Base-by-base conservation (phyloP, 352 stramenopile species). In the Globisporangium uncinulatum region DNA sequence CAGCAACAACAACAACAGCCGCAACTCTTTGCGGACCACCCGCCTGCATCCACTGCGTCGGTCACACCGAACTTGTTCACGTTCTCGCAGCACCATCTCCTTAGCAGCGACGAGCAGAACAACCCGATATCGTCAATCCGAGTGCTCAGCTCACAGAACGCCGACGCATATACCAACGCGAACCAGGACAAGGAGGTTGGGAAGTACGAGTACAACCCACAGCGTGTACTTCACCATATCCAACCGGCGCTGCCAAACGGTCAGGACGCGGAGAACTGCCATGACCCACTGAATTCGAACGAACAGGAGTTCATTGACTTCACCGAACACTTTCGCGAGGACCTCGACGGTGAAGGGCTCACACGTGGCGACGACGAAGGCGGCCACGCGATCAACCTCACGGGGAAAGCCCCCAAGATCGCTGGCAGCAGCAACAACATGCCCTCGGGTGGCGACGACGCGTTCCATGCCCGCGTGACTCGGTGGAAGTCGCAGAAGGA, bases 401-500 rank as follows among this genome's bases (percentile, higher is more conserved):
- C 31, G 10, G 48, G 48, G 9, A 54, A 54, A 24, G 17, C 6
- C 48, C 6, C 42, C 8, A 41, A 46, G 15, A 39, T 29, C 29
- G 71, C 67, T 20, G 60, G 62, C 21, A 55, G 60, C 21, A 54
- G 44, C 21, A 62, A 65, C 15, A 75, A 67, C 34, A 21, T 9
- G 7, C 11, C 57, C 9, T 44, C 47, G 6, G 65, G 62, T 14
- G 69, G 63, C 21, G 76, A 83, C 31, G 67, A 48, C 39, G 71
- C 81, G 60, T 92, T 92, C 53, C 82, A 90, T 57, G 63, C 77
- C 2, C 79, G 82, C 36, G 77, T 89, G 36, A 87, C 79, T 19
- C 76, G 77, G 4, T 92, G 82, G 79, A 88, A 87, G 48, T 87
- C 79, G 8, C 82, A 90, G 52, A 89, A 90, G 41, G 79, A 92